Evolutionary conservation across 2,329 filamentous ascomycete genomes (phyloP), one percentile per base, ranked within the genome.

Genomic region (Xylaria digitata): DNA sequence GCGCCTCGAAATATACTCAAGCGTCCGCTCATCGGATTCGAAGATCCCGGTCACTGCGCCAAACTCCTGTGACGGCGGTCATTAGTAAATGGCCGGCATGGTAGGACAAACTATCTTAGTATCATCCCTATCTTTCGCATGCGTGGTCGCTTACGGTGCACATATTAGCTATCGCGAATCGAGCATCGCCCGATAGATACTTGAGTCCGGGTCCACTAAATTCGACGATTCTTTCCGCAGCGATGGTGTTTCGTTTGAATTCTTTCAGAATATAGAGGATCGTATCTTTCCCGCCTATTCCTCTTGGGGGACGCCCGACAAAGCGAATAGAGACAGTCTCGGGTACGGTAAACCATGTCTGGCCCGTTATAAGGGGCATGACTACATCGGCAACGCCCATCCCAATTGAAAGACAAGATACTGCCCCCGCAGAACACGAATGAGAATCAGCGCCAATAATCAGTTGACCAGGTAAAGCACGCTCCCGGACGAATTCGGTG

Each of bases 101-200:
- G 17, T 26, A 34, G 15, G 5, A 34, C 6, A 34, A 34, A 9
- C 13, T 45, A 3, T 15, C 17, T 11, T n/a, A 19, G 15, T 37
- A 30, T 17, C 13, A 3, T 34, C 17, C 19, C 7, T 43, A 15
- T 8, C 15, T 48, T 5, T 48, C 13, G 26, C 11, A 23, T 11
- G 2, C 43, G 53, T 58, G 3, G 6, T 6, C 15, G 42, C 63
- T 53, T 54, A 67, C 65, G 1, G 82, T 82, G 0, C 77, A 81
- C 82, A 84, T 84, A 63, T 84, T 84, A 21, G 77, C 75, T 57
- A 84, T 82, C 0, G 82, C 82, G 71, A 84, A 84, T 1, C 82
- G 74, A 0, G 80, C 82, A 73, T 84, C 82, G 15, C 73, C 76
- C 0, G 77, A 80, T 2, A 84, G 73, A 60, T 79, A 72, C 32